Evolutionary conservation across 106 monocot genomes (phyloP).

Genomic region (Allium sativum): DNA sequence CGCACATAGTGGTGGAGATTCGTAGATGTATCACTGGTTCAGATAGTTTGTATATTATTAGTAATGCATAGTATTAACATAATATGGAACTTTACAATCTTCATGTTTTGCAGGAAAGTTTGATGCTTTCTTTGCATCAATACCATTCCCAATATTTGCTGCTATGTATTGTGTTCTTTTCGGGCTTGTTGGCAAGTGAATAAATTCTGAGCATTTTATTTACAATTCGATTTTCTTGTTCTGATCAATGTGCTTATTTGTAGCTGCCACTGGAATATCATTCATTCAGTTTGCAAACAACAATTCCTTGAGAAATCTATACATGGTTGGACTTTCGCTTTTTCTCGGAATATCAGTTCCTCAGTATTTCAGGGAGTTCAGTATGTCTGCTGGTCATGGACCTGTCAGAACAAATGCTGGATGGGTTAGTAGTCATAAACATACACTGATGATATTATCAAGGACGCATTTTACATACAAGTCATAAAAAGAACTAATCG

Average conservation of each 20-base stretch:
- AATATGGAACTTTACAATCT: too few relatives aligned
- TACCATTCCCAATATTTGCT: constrained; percentile 80
- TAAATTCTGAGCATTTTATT: too few relatives aligned
- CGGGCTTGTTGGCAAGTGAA: constrained; percentile 71
- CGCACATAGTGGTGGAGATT: too few relatives aligned
- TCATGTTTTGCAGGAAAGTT: constrained; percentile 52
- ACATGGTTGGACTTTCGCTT: constrained; percentile 71
- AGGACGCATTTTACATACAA: too few relatives aligned
- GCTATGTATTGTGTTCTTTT: constrained; percentile 77
- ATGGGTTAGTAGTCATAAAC: constrained; percentile 69
- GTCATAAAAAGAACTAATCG: too few relatives aligned
- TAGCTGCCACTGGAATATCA: constrained; percentile 74
- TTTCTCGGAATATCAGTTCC: constrained; percentile 90
- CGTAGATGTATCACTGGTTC: too few relatives aligned
- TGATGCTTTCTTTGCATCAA: constrained; percentile 85
- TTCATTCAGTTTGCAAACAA: constrained; percentile 76
- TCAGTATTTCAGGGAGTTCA: constrained; percentile 71
- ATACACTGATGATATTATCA: too few relatives aligned
- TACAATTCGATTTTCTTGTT: too few relatives aligned
- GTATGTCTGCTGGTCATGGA: constrained; percentile 40
- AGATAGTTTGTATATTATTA: too few relatives aligned
- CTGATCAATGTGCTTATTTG: constrained; percentile 12
- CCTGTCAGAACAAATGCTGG: constrained; percentile 71
- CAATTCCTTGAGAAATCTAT: constrained; percentile 76
- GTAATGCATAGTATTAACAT: too few relatives aligned